Evolutionary conservation across 805 yeast species (phyloP).

Genomic region (Ogataea paradorogensis): DNA sequence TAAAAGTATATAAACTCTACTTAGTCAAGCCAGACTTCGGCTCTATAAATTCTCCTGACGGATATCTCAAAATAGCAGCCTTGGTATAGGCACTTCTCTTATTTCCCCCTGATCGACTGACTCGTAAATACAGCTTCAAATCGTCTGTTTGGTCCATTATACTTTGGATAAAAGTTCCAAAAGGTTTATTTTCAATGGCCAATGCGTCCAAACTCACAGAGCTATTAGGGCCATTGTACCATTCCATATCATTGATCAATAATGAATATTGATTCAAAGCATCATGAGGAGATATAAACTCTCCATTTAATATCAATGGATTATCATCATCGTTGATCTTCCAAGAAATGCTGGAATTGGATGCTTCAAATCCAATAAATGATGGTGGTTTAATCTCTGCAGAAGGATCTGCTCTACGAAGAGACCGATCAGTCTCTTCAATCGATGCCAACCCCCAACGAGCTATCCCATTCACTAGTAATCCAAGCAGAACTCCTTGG

Average conservation of each 20-base stretch:
- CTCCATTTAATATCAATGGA: constrained; percentile 26
- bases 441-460: constrained; percentile 94
- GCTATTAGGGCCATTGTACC: constrained; percentile 55
- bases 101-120: constrained; percentile 40
- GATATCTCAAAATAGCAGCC: constrained; percentile 60
- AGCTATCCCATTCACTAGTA: constrained; percentile 78
- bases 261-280: constrained; percentile 55
- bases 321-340: constrained; percentile 14
- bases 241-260: constrained; percentile 75
- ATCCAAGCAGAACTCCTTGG: constrained; percentile 82
- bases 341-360: constrained; percentile 40
- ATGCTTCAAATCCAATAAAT: constrained; percentile 34
- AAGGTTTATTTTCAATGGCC: constrained; percentile 29
- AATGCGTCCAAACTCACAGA: constrained; percentile 42
- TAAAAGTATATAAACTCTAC: constrained; percentile 4
- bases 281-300: constrained; percentile 26
- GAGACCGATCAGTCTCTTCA: constrained; percentile 66
- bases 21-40: constrained; percentile 19
- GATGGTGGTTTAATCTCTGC: constrained; percentile 51
- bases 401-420: constrained; percentile 73
- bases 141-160: constrained; percentile 33
- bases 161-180: constrained; percentile 31
- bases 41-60: constrained; percentile 46
- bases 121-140: constrained; percentile 49
- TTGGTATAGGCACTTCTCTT: constrained; percentile 60